These are phyloP conservation scores for Picea mariana DNA, from an alignment of 83 land plant species.

Conservation along the genomic window DNA sequence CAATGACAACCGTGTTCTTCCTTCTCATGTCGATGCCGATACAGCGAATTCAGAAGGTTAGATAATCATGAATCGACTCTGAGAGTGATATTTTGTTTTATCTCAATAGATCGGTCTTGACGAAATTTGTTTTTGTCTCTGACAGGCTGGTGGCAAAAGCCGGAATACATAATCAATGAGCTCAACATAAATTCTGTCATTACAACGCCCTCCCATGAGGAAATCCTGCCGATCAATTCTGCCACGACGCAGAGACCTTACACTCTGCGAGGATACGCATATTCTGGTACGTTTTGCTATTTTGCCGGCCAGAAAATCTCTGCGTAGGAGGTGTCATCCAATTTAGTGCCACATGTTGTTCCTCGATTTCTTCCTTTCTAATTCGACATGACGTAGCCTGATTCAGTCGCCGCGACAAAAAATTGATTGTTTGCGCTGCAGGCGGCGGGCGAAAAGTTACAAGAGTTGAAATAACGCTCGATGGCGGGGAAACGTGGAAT, in stretches of 20 bases:
- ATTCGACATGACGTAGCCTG: no score
- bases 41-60: slow-evolving; percentile 81
- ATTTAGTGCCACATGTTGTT: not conserved
- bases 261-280: slow-evolving; percentile 83
- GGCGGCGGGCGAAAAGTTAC: slow-evolving; percentile 95
- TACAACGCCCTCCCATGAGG: slow-evolving; percentile 88
- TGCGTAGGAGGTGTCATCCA: not conserved
- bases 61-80: not conserved
- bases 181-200: slow-evolving; percentile 93
- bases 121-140: not conserved
- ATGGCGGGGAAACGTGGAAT: slow-evolving; percentile 84
- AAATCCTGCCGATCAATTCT: slow-evolving; percentile 72
- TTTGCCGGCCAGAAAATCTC: not conserved
- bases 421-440: slow-evolving; percentile 15
- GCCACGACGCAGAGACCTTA: slow-evolving; percentile 70
- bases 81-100: no score
- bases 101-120: no score
- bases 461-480: slow-evolving; percentile 82
- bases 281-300: slow-evolving; percentile 62
- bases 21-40: slow-evolving; percentile 91
- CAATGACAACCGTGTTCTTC: slow-evolving; percentile 85
- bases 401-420: no score
- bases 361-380: no score
- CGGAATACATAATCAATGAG: slow-evolving; percentile 93
- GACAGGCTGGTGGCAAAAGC: slow-evolving; percentile 96